Conservation (phyloP, 2,329 filamentous ascomycete species). For the Colletotrichum australisinense region DNA sequence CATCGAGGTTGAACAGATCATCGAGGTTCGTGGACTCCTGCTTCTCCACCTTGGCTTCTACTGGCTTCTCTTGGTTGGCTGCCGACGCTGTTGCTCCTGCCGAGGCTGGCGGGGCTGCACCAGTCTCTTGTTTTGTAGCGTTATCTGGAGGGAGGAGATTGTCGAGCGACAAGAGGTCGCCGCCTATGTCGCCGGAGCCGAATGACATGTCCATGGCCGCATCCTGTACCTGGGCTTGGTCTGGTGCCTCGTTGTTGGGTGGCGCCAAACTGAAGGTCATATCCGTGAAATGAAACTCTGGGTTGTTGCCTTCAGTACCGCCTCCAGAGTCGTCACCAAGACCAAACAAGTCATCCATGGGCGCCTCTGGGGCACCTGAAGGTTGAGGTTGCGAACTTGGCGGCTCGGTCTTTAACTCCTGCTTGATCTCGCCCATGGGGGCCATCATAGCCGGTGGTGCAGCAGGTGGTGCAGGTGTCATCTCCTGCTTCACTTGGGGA, state of each 20-base stretch:
- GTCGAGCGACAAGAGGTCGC: conserved; percentile 45
- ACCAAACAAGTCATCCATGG: conserved; percentile 35
- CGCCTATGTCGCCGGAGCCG: conserved; percentile 46
- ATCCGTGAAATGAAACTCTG: conserved; percentile 64
- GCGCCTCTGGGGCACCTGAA: conserved; percentile 36
- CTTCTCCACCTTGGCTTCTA: conserved; percentile 38
- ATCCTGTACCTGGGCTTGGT: conserved; percentile 45
- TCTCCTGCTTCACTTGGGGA: conserved; percentile 30
- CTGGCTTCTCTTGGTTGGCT: conserved; percentile 35
- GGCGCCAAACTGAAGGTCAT: conserved; percentile 68
- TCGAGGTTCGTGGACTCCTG: conserved; percentile 51
- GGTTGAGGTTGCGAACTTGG: conserved; percentile 30
- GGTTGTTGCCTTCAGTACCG: conserved; percentile 38
- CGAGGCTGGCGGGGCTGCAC: conserved; percentile 23
- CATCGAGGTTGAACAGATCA: conserved; percentile 60
- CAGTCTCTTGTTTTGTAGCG: background rate
- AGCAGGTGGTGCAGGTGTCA: conserved; percentile 34
- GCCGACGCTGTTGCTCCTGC: conserved; percentile 24
- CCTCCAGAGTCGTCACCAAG: conserved; percentile 16
- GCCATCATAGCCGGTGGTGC: conserved; percentile 36
- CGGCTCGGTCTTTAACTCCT: conserved; percentile 40
- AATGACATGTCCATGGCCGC: conserved; percentile 60
- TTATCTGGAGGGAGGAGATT: conserved; percentile 44
- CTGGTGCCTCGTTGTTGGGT: conserved; percentile 45
- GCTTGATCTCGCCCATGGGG: conserved; percentile 45